Conservation (phyloP, 768 basidiomycete genomes). For the Russula foetens region DNA sequence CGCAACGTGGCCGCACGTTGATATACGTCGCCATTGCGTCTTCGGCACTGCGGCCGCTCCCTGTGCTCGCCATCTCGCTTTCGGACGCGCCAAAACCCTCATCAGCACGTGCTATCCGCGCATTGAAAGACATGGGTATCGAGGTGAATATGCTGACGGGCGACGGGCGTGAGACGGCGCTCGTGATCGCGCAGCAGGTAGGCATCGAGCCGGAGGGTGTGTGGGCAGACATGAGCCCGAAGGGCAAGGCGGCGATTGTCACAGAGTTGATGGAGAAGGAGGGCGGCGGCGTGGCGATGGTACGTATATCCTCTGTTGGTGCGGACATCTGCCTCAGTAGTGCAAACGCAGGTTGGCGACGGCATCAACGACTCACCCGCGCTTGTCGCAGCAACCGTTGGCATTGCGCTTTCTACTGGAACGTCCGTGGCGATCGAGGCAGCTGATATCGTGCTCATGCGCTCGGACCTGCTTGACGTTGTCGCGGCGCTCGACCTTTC, state of each 20-base stretch:
- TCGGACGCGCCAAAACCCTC: constrained; percentile 84
- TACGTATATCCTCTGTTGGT: constrained; percentile 29
- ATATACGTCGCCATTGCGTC: constrained; percentile 71
- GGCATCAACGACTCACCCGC: constrained; percentile 99
- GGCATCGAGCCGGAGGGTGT: constrained; percentile 80
- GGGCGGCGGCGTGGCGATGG: constrained; percentile 83
- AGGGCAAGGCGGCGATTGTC: constrained; percentile 86
- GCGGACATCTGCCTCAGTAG: background rate
- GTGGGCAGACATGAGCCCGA: constrained; percentile 90
- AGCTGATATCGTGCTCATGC: constrained; percentile 97
- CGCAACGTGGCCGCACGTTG: constrained; percentile 67
- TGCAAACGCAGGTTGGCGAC: constrained; percentile 72
- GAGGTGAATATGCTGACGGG: constrained; percentile 93
- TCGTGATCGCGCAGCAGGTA: constrained; percentile 83
- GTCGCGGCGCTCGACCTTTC: constrained; percentile 94
- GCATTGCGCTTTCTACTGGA: constrained; percentile 92
- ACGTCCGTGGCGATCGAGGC: constrained; percentile 98
- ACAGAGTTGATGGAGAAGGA: constrained; percentile 69
- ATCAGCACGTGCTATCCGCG: constrained; percentile 71
- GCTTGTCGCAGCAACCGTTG: constrained; percentile 90
- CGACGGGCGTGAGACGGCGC: constrained; percentile 77
- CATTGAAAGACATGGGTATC: constrained; percentile 84
- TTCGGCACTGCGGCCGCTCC: constrained; percentile 38
- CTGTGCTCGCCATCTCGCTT: constrained; percentile 75
- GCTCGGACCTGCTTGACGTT: constrained; percentile 92